A percentile compares a stretch with the other conserved stretches of the same genome.
Evolutionary conservation across 2,329 filamentous ascomycete genomes (phyloP).

Genomic region (Sporothrix mexicana): DNA sequence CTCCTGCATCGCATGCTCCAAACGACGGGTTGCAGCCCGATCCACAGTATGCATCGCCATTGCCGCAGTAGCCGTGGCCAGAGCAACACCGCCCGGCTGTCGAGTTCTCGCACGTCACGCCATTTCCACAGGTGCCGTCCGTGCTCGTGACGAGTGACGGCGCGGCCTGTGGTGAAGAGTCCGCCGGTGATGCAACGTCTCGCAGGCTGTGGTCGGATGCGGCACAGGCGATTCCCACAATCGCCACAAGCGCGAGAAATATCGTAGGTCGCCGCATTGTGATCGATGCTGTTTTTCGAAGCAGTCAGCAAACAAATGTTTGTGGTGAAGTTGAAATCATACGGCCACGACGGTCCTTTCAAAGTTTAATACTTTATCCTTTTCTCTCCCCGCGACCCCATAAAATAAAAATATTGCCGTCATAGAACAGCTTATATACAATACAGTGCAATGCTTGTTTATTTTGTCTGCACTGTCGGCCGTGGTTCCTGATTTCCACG

Average conservation of each 20-base stretch:
- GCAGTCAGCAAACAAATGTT: background rate
- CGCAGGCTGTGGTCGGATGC: background rate
- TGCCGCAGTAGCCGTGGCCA: slow-evolving; percentile 31
- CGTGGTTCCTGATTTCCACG: background rate
- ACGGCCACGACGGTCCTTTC: background rate
- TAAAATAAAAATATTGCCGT: background rate
- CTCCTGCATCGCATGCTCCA: slow-evolving; percentile 11
- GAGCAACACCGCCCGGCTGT: slow-evolving; percentile 32
- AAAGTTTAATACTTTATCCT: too few relatives aligned
- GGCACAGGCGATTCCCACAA: background rate
- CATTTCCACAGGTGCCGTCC: slow-evolving; percentile 33
- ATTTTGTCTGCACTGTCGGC: background rate
- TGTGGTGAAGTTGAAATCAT: too few relatives aligned
- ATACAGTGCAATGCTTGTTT: background rate
- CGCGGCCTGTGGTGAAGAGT: background rate
- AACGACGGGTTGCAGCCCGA: slow-evolving; percentile 29
- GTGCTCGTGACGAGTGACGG: background rate
- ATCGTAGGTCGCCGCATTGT: background rate
- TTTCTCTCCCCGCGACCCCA: background rate
- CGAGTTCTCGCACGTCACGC: slow-evolving; percentile 30
- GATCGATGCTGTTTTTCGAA: too few relatives aligned
- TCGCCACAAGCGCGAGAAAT: background rate
- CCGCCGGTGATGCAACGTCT: background rate
- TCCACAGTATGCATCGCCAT: slow-evolving; percentile 31
- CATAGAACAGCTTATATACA: background rate